Evolutionary conservation across 2,329 filamentous ascomycete species (phyloP), one percentile per base, ranked within the genome.

Genomic region (Sporothrix dimorphospora): DNA sequence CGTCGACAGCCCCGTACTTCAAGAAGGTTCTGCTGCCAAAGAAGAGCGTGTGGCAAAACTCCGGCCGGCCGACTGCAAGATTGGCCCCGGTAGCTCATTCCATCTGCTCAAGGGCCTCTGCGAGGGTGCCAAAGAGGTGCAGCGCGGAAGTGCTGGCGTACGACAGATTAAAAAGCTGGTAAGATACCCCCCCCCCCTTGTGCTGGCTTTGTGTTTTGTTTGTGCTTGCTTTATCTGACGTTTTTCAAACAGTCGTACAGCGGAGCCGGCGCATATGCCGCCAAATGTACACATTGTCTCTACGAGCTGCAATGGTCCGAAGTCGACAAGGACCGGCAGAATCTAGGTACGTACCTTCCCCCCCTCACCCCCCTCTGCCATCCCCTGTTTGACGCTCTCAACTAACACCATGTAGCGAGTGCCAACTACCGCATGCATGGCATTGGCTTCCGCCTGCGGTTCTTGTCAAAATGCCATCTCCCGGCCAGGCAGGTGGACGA

Each of bases 381-480:
- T 21, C 7, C 40, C 34, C n/a, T 47, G 40, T 51, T 42, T 38
- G 1, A 7, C 14, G 3, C 24, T 7, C 7, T 69, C 19, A n/a
- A 24, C 19, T 9, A 61, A 69, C 45, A 14, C 4, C 9, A 38
- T 3, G 1, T 67, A 85, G 84, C 84, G 38, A 79, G 81, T 11
- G 86, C 83, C 3, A 88, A 84, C 74, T 85, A 84, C 70, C 80
- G 80, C 11, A 82, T 84, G 14, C 81, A 80, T 53, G 81, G 80
- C 7, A 81, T 89, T 59, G 80, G 81, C 6, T 89, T 86, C 75
- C 85, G 87, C 8, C 76, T 88, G 1, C 85, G 87, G 1, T 85
- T 89, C 73, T 81, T 89, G 4, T 85, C 86, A 75, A 89, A 89
- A 77, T 84, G 83, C 69, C 87, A 89, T 76, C 72, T 89, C 6